Base-by-base conservation (phyloP, 2,329 filamentous ascomycete species). In the Ilyonectria robusta region DNA sequence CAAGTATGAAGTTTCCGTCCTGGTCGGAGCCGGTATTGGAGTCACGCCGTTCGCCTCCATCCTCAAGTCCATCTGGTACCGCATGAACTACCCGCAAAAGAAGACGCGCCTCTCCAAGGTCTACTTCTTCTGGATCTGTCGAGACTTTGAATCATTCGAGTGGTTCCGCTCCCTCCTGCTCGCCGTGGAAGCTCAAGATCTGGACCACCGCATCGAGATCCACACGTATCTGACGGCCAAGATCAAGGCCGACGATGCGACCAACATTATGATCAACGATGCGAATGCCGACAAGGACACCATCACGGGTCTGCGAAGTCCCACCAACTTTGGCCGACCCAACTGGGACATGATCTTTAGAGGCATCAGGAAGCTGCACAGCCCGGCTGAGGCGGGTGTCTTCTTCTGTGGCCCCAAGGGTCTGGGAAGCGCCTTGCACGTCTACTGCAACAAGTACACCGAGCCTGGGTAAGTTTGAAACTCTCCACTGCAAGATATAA, bases 341-440 rank as follows among this genome's bases (percentile, higher is more conserved):
- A 95, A 96, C 82, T 96, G 94, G 94, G 93, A 96, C 78, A 94
- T 94, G 89, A 93, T 97, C 75, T 96, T 96, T 84, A 89, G 93
- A 70, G 91, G 91, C 61, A 93, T 97, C 78, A 86, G 93, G 76
- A 94, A 94, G 81, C 88, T 96, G 70, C 92, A 94, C 78, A 84
- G 86, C 6, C 91, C 92, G 2, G 89, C 89, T 53, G 92, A 94
- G 81, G 91, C 90, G 2, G 92, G 92, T 73, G 92, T 94, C 19
- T 94, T 96, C 85, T 96, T 95, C 85, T 96, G 93, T 78, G 93
- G 93, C 0, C 93, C 93, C 37, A 95, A 95, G 83, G 90, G 89
- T 1, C 81, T 95, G 71, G 93, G 93, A 57, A 94, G 91, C 77
- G 84, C 89, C 67, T 81, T 96, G 78, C 93, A 96, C 77, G 87